Evolutionary conservation across 225 moss, liverwort and hornwort species (phyloP), one percentile per base, ranked within the genome.

Genomic region (Pseudisothecium myosuroides): DNA sequence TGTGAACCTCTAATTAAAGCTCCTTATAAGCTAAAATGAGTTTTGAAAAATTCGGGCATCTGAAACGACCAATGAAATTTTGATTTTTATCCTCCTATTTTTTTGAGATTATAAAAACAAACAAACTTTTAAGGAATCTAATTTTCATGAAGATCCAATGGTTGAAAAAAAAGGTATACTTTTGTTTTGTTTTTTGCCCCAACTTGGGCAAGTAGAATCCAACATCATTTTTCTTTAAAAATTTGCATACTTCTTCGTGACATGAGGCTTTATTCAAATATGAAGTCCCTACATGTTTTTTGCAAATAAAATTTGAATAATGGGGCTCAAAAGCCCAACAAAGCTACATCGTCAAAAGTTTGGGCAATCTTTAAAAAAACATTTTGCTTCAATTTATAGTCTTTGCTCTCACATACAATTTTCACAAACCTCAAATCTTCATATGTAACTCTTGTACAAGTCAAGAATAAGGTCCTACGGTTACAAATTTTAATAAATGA

Each of bases 371-470:
- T 27, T 41, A 14, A 24, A 71, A 62, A 15, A 9, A 23, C 2
- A 41, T 9, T 26, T 71, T 71, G 9, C 43, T 71, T 5, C 3
- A 41, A 0, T 71, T 41, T 41, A 71, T 3, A 43, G 3, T 2
- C 13, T 43, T 39, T 39, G 7, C 14, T 43, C 5, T 41, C 15
- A 41, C 9, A 71, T 2, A 8, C 9, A 41, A 27, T 41, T 73
- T 73, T 73, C 4, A 0, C 17, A 3, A 45, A 1, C 45, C 6
- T 9, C 0, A 28, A 28, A 9, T 2, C 6, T 26, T 28, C 10
- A 43, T 6, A 73, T 45, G 1, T 45, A 5, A 43, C 27, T 27
- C 16, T 72, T 43, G 9, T 41, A 15, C 15, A 4, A 26, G 9
- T 27, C 3, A 72, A 72, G 6, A 43, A 2, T 43, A 27, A 72